Evolutionary conservation across 352 stramenopile genomes (phyloP).

Genomic region (Phytophthora agathidicida): DNA sequence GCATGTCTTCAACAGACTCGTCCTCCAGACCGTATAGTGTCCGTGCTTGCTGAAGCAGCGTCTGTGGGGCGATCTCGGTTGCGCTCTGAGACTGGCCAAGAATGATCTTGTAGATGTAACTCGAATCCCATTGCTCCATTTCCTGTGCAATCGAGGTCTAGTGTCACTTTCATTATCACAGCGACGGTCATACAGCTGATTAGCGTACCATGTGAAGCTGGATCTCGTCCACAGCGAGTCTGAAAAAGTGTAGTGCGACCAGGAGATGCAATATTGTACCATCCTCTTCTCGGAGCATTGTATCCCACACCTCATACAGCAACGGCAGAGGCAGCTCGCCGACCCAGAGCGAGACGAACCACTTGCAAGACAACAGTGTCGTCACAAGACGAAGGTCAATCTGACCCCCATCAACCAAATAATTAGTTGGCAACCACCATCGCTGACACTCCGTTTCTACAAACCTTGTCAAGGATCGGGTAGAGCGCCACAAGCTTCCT

Average conservation of each 20-base stretch:
- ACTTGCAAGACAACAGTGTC: conserved; percentile 76
- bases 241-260: conserved; percentile 63
- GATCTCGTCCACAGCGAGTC: conserved; percentile 47
- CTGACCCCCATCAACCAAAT: conserved; percentile 23
- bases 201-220: conserved; percentile 42
- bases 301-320: conserved; percentile 64
- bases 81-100: conserved; percentile 42
- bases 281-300: conserved; percentile 56
- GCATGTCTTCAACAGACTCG: conserved; percentile 67
- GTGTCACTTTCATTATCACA: background rate
- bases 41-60: conserved; percentile 44
- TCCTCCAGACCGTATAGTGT: conserved; percentile 61
- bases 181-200: background rate
- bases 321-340: conserved; percentile 54
- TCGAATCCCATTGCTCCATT: conserved; percentile 66
- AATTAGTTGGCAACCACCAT: background rate
- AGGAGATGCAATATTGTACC: conserved; percentile 69
- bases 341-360: conserved; percentile 80
- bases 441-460: background rate
- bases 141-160: conserved; percentile 28
- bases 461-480: conserved; percentile 53
- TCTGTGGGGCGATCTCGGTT: conserved; percentile 32
- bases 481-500: conserved; percentile 59
- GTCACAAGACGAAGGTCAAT: conserved; percentile 62
- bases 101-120: conserved; percentile 76